Base-by-base conservation (phyloP, 345 rosid species). In the Bruguiera parviflora region DNA sequence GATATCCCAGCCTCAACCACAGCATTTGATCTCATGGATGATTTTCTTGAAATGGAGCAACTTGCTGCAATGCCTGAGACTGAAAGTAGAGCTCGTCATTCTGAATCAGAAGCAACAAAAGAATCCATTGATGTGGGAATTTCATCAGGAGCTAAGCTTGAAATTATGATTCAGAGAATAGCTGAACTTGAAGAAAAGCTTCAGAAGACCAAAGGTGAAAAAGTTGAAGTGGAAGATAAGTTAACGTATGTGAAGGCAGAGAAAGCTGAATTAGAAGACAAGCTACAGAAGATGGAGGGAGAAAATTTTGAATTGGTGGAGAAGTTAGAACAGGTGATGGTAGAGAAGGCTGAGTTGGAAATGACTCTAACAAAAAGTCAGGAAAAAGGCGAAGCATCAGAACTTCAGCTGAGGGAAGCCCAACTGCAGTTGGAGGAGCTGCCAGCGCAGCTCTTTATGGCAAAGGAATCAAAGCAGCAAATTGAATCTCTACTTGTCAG, bases 31-130 rank as follows among this genome's bases (percentile, higher is more conserved):
- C 89, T 91, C 58, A 94, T 94, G 96, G 95, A 88, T 79, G 98
- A 94, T 81, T 94, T 94, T 73, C 92, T 94, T 63, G 98, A 94
- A 78, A 94, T 94, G 97, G 98, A 94, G 79, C 82, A 77, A 53
- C 92, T 94, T 80, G 93, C 86, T 66, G 88, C 96, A 19, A 75
- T 89, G 79, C 81, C 92, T 8, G 85, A 82, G 79, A 73, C 71
- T 72, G 75, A 72, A 68, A 82, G 61, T 53, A 79, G 69, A 28
- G 81, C 60, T 19, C 55, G 33, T 67, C 39, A 68, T 13, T 65
- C 70, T 39, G 83, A 80, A 67, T 76, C 89, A 51, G 79, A 69
- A 55, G 79, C 75, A 55, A 56, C 75, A 35, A 80, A 79, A 64
- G 81, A 72, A 58, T 73, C 74, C 3, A 66, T 32, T 31, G 86